Evolutionary conservation across 768 basidiomycete genomes (phyloP), one percentile per base, ranked within the genome.

Genomic region (Guyanaporus albipodus): DNA sequence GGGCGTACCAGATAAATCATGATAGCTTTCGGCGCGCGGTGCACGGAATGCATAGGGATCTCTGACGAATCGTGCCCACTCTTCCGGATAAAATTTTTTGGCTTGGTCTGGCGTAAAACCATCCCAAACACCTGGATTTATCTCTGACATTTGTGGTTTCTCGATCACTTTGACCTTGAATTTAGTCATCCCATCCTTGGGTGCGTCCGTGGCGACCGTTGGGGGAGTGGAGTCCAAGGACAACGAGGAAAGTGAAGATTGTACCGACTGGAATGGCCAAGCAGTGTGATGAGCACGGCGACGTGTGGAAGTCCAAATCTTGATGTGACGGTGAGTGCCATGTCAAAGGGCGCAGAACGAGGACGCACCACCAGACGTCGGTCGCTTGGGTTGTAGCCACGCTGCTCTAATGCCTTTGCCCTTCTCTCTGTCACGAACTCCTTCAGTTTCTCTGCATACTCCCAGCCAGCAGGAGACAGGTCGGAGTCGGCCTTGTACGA

Each of bases 401-500:
- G 78, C 51, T 85, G 79, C 59, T 89, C 82, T 14, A 88, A 71
- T 11, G 81, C 75, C 64, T 87, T 88, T 19, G 82, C 79, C 24
- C 94, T 79, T 37, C 92, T 78, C 34, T 91, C 83, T 8, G 90
- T 73, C 17, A 99, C 87, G 52, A 95, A 95, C 34, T 96, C 89
- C 57, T 87, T 92, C 49, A 99, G 72, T 32, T 75, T 77, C 55
- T 91, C 87, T 3, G 94, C 85, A 55, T 99, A 99, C 49, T 96
- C 93, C 90, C 91, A 92, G 3, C 96, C 96, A 1, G 84, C 85
- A 3, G 90, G 87, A 2, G 94, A 96, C 9, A 99, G 78, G 66
- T 98, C 95, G 2, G 94, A 92, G 61, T 99, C 96, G 29, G 96
- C 94, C 70, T 94, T 95, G 76, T 94, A 98, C 6, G 95, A 98